Evolutionary conservation across 2,329 filamentous ascomycete species (phyloP), one percentile per base, ranked within the genome.

Genomic region (Stenocarpella maydis): DNA sequence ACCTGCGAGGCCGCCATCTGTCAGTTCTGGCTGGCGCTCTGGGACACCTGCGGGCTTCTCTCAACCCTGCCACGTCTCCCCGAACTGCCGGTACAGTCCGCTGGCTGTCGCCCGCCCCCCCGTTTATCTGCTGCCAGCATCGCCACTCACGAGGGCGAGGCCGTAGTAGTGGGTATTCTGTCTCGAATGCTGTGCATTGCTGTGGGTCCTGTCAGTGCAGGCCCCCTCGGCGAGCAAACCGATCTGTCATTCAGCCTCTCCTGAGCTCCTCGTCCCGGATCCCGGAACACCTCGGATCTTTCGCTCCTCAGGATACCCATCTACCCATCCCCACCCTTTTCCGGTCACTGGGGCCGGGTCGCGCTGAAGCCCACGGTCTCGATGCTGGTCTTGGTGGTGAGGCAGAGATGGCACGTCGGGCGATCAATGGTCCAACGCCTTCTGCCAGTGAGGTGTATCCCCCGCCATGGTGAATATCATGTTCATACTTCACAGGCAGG

Each of bases 311-410:
- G 28, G 21, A 37, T 14, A 21, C 37, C 34, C 37, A 21, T 24
- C 54, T 19, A 14, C 12, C 21, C 37, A 37, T 3, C 28, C 37
- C 37, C 54, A 43, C 54, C 24, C 55, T 31, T 61, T 47, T 24
- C 41, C 55, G 39, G 55, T 61, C 39, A 21, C 5, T 39, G 55
- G 54, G 55, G 39, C 55, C 39, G 55, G 24, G 39, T 45, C 55
- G 39, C 19, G 41, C 41, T 61, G 55, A 19, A 24, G 41, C 19
- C 39, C 26, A 34, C 55, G 41, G 55, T 24, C 41, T 47, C 39
- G 14, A 47, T 61, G 55, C 55, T 47, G 26, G 55, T 47, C 55
- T 61, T 61, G 26, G 55, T 61, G 55, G 55, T 34, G 55, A 61
- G 55, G 47, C 55, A 12, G 55, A 19, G 19, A 41, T 47, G 26